These are phyloP conservation scores for Clonostachys byssicola DNA, from an alignment of 2,329 filamentous ascomycete genomes.

Conservation along the genomic window DNA sequence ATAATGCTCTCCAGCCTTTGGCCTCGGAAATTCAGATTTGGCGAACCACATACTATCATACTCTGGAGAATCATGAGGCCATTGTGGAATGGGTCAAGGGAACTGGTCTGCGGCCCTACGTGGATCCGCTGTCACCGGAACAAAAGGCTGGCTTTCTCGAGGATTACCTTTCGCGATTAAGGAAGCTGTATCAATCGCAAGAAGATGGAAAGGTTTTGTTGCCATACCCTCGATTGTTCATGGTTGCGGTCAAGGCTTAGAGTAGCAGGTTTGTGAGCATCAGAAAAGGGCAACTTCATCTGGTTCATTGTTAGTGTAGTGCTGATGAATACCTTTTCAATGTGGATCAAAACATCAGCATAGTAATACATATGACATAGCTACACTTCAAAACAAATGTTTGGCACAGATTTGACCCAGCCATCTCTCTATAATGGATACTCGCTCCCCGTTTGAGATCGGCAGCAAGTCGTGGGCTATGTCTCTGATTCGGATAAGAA, in stretches of 20 bases:
- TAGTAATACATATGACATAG: too few relatives aligned
- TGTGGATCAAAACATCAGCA: too few relatives aligned
- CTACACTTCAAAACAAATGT: too few relatives aligned
- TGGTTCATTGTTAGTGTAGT: too few relatives aligned
- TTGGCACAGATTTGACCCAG: too few relatives aligned
- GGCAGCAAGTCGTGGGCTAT: too few relatives aligned
- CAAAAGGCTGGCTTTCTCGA: constrained; percentile 37
- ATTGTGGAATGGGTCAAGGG: constrained; percentile 59
- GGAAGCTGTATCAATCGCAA: constrained; percentile 33
- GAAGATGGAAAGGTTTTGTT: constrained; percentile 49
- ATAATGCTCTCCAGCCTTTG: constrained; percentile 39
- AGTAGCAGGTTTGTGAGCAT: background rate
- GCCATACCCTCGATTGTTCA: constrained; percentile 51
- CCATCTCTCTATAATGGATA: too few relatives aligned
- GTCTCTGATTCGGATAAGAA: too few relatives aligned
- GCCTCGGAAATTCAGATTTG: constrained; percentile 43
- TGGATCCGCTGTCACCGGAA: constrained; percentile 36
- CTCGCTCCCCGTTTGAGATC: too few relatives aligned
- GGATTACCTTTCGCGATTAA: constrained; percentile 39
- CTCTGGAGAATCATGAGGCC: constrained; percentile 37
- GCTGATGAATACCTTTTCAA: too few relatives aligned
- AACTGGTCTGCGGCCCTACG: constrained; percentile 49
- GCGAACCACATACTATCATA: constrained; percentile 49
- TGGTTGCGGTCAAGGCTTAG: constrained; percentile 30
- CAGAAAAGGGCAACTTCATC: too few relatives aligned